Conservation (phyloP, 129 eudicot genomes). For the Centella asiatica region DNA sequence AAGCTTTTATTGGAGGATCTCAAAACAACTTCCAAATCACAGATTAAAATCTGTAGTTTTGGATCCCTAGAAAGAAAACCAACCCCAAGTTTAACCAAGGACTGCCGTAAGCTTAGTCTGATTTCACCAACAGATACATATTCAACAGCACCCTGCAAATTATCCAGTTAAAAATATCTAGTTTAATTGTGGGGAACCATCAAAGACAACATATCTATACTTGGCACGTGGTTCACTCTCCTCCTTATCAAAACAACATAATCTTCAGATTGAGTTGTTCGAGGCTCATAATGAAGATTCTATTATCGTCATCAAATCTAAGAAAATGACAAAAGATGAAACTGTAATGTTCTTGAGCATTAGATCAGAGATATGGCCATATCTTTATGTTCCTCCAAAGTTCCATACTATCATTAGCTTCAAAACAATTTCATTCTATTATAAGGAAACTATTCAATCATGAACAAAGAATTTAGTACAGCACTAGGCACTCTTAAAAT, state of each 20-base stretch:
- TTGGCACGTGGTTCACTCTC: not conserved
- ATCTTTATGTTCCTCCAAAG: not conserved
- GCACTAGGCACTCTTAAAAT: too few species aligned
- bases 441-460: not conserved
- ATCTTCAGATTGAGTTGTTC: not conserved
- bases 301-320: too few species aligned
- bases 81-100: slow-evolving; percentile 81
- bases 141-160: slow-evolving; percentile 83
- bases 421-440: not conserved
- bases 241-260: not conserved
- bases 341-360: not conserved
- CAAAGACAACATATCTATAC: too few species aligned
- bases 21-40: slow-evolving; percentile 75
- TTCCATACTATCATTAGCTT: not conserved
- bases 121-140: slow-evolving; percentile 87
- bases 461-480: not conserved
- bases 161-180: slow-evolving; percentile 18
- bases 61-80: slow-evolving; percentile 93
- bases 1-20: slow-evolving; percentile 53
- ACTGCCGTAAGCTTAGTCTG: slow-evolving; percentile 86
- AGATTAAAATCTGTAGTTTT: slow-evolving; percentile 69
- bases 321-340: too few species aligned
- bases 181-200: too few species aligned
- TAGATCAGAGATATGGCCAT: not conserved
- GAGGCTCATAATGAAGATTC: not conserved